Base-by-base conservation (phyloP, 768 basidiomycete genomes). In the Leccinum disarticulatum region DNA sequence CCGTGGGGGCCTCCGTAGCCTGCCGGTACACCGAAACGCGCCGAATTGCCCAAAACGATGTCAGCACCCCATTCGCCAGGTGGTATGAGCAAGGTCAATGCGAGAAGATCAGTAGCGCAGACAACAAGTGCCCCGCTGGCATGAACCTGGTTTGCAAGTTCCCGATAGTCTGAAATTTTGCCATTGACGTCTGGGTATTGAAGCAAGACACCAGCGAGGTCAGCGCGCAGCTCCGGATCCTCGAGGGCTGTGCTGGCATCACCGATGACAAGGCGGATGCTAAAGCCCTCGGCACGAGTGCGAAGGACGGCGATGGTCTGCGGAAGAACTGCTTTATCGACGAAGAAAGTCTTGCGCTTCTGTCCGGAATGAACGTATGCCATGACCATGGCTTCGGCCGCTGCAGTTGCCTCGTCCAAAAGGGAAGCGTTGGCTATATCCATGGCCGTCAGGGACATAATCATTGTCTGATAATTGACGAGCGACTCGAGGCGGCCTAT, bases 41-140 rank as follows among this genome's bases (percentile, higher is more conserved):
- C 96, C 15, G 94, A 93, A 73, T 96, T 98, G 41, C 97, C 97
- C 49, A 96, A 79, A 8, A 93, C 95, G 63, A 98, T 85, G 73
- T 99, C 96, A 31, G 95, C 95, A 54, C 96, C 96, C 94, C 96
- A 98, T 80, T 98, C 97, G 57, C 97, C n/a, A n/a, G n/a, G n/a
- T n/a, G n/a, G n/a, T n/a, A n/a, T n/a, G n/a, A n/a, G n/a, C n/a
- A n/a, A n/a, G n/a, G n/a, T n/a, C n/a, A n/a, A n/a, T n/a, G n/a
- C n/a, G 43, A 99, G 82, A 55, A 99, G 83, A 76, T 99, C 96
- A n/a, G n/a, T n/a, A n/a, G n/a, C n/a, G n/a, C n/a, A n/a, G n/a
- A n/a, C n/a, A n/a, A n/a, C n/a, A n/a, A n/a, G n/a, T n/a, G n/a
- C n/a, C n/a, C n/a, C n/a, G n/a, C n/a, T n/a, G n/a, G n/a, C n/a